phyloP scores from a whole-genome alignment of 2,329 filamentous ascomycete genomes.

The Colletotrichum cereale region DNA sequence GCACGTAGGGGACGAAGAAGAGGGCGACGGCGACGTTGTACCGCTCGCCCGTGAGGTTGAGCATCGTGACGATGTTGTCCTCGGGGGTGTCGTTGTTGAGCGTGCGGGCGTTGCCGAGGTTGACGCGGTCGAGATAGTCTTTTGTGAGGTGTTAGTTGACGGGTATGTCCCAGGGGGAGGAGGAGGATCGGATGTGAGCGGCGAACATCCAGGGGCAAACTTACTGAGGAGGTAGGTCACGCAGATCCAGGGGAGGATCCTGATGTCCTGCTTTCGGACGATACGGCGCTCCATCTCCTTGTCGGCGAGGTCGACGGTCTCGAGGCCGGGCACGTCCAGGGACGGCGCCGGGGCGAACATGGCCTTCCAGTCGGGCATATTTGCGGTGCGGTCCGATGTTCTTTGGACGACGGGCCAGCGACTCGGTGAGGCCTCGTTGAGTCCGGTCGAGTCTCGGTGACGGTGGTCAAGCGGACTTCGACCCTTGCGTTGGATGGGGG shows the following conservation, averaged over 20 bases:
- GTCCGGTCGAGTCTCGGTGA: background rate
- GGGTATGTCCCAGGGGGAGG: background rate
- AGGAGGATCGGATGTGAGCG: background rate
- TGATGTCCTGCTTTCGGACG: constrained; percentile 49
- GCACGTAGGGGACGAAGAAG: constrained; percentile 48
- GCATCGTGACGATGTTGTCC: constrained; percentile 49
- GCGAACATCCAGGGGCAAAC: background rate
- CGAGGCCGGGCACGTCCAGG: constrained; percentile 49
- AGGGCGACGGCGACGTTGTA: constrained; percentile 50
- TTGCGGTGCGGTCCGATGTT: background rate
- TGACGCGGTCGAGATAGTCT: constrained; percentile 49
- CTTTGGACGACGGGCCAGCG: background rate
- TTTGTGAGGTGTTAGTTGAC: constrained; percentile 11
- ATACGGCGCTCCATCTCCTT: constrained; percentile 51
- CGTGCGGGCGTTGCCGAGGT: constrained; percentile 50
- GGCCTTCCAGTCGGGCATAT: constrained; percentile 41
- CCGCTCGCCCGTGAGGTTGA: constrained; percentile 48
- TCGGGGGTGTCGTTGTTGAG: constrained; percentile 51
- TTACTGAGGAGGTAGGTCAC: constrained; percentile 49
- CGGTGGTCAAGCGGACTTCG: background rate
- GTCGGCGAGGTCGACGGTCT: constrained; percentile 51
- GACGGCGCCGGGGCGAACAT: constrained; percentile 44
- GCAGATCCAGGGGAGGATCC: constrained; percentile 51
- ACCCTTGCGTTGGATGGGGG: background rate
- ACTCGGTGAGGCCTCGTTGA: constrained; percentile 25